Conservation (phyloP, 208 protist genomes). For the Wallacemonas sp. region DNA sequence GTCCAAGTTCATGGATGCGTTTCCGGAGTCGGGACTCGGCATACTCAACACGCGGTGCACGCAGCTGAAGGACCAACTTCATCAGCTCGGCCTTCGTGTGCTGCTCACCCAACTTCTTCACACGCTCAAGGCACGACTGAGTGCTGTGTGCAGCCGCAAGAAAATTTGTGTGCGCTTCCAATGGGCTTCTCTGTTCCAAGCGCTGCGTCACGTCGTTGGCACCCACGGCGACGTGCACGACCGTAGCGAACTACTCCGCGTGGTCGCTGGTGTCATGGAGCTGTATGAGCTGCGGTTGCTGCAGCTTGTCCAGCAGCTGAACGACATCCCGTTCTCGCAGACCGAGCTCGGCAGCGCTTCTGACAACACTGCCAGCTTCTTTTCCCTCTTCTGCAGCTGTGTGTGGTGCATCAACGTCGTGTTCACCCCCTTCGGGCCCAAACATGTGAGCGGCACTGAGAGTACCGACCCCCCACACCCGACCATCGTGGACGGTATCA, state of each 20-base stretch:
- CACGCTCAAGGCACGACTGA: conserved; percentile 30
- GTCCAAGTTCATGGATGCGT: conserved; percentile 40
- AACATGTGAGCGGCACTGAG: conserved; percentile 2
- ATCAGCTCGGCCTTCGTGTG: conserved; percentile 50
- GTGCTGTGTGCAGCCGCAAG: conserved; percentile 33
- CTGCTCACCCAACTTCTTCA: conserved; percentile 47
- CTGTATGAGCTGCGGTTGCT: conserved; percentile 52
- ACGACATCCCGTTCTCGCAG: conserved; percentile 11
- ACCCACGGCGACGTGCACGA: conserved; percentile 22
- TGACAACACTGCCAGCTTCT: conserved; percentile 19
- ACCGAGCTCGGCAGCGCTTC: conserved; percentile 4
- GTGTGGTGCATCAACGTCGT: conserved; percentile 49
- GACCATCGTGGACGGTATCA: conserved; percentile 20
- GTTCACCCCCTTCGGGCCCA: conserved; percentile 25
- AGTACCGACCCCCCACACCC: conserved; percentile 10
- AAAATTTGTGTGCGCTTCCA: conserved; percentile 54
- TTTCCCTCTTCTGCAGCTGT: conserved; percentile 45
- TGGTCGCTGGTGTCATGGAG: conserved; percentile 21
- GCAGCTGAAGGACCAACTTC: conserved; percentile 48
- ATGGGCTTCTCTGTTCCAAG: conserved; percentile 58
- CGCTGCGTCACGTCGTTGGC: conserved; percentile 12
- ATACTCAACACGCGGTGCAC: conserved; percentile 6
- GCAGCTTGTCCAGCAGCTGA: conserved; percentile 40
- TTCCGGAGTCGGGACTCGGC: conserved; percentile 12
- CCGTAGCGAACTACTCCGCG: conserved; percentile 41